Conservation (phyloP, 2,329 filamentous ascomycete genomes). For the Paecilomyces niveus region DNA sequence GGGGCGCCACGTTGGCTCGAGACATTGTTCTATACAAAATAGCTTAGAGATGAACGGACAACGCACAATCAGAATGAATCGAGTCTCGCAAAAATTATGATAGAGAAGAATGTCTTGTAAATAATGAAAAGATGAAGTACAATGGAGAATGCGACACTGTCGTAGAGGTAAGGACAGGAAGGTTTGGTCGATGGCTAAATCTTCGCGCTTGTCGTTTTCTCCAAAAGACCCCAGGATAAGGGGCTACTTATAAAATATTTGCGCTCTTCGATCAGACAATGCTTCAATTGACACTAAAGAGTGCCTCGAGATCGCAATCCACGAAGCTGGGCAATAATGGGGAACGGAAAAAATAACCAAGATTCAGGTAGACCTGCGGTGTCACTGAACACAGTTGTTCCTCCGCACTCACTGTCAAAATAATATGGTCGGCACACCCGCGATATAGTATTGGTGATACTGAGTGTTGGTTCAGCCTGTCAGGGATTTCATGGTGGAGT, state of each 20-base stretch:
- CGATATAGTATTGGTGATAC: constrained; percentile 2
- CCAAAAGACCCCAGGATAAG: neutral
- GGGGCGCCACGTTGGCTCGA: constrained; percentile 4
- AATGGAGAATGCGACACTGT: neutral
- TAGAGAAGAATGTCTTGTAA: neutral
- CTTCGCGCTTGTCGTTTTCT: neutral
- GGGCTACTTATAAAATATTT: neutral
- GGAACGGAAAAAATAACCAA: neutral
- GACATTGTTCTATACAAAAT: constrained; percentile 13
- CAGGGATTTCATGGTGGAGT: neutral
- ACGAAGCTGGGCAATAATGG: neutral
- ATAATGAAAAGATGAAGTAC: neutral
- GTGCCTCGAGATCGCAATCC: neutral
- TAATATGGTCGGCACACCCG: neutral
- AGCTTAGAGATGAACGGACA: neutral
- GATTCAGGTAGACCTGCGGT: neutral
- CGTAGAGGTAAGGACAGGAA: neutral
- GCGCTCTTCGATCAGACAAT: neutral
- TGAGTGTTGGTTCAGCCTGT: constrained; percentile 6
- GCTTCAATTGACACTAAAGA: neutral
- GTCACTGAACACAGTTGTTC: constrained; percentile 1
- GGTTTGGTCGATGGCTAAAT: neutral
- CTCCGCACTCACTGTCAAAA: neutral
- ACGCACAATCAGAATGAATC: neutral
- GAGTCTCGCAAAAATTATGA: neutral